Evolutionary conservation across 2,329 filamentous ascomycete genomes (phyloP), one percentile per base, ranked within the genome.

Genomic region (Immersiporthe knoxdaviesiana): DNA sequence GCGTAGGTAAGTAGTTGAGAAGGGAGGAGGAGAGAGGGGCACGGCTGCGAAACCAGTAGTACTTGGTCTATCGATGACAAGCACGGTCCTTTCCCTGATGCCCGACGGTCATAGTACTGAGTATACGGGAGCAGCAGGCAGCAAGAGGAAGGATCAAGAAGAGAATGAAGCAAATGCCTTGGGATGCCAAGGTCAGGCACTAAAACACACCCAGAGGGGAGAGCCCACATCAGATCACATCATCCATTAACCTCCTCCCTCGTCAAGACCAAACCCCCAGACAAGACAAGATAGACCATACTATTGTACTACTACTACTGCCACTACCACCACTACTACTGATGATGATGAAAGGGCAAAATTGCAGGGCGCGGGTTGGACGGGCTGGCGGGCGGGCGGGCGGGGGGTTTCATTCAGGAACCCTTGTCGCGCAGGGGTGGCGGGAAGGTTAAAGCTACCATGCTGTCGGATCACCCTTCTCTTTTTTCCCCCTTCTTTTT

Each of bases 381-480:
- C 44, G 44, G 44, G 44, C 44, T 47, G 44, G 44, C 35, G 35
- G 35, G 35, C n/a, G 44, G n/a, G 44, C 44, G 44, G 59, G 52
- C 35, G 61, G 58, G 65, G 61, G 52, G 52, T 56, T 18, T 56
- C 61, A 64, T 27, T 37, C 27, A 32, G 52, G 52, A 56, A 56
- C 56, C 59, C 67, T 66, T 63, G 69, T 67, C 50, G 27, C 67
- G 64, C 69, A 71, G 69, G 69, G 69, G 69, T 65, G 50, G 69
- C 69, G 69, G 69, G 69, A 70, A 71, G 67, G 69, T 67, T 69
- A 71, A 63, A 54, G 63, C 67, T 66, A 65, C 69, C 69, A 71
- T 21, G 59, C 67, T 71, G 69, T 71, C 69, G 69, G 69, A 64
- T 71, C 69, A 67, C 63, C 52, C 24, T 63, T 37, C 14, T 41